A percentile compares a stretch with the other conserved stretches of the same genome.
Evolutionary conservation across 2,329 filamentous ascomycete genomes (phyloP).

Genomic region (Teratosphaeria nubilosa): DNA sequence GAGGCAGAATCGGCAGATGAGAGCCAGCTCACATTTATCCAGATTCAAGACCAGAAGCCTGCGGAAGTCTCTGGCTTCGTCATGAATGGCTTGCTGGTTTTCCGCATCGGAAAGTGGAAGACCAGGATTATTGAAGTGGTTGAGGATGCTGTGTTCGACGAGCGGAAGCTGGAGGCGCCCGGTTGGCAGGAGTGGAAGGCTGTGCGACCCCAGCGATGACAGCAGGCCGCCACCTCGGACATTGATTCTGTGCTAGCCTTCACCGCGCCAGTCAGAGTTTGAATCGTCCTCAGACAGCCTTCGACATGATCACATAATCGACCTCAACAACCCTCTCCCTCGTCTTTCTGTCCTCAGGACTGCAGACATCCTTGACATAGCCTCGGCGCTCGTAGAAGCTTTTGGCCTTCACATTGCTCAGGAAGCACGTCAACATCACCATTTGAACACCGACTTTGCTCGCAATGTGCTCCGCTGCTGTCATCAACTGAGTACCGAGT

Average conservation of each 20-base stretch:
- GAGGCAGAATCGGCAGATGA: constrained; percentile 25
- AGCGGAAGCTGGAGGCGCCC: constrained; percentile 36
- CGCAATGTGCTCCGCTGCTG: constrained; percentile 44
- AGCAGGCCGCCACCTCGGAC: background rate
- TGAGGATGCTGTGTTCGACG: constrained; percentile 43
- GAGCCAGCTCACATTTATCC: constrained; percentile 50
- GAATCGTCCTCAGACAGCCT: constrained; percentile 13
- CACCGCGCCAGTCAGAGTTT: background rate
- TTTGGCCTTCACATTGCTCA: constrained; percentile 47
- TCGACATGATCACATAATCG: constrained; percentile 46
- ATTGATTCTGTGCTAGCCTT: background rate
- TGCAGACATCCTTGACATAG: constrained; percentile 43
- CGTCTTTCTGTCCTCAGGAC: constrained; percentile 39
- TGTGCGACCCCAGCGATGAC: background rate
- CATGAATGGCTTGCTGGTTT: constrained; percentile 44
- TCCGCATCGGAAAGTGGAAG: constrained; percentile 52
- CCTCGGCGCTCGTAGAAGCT: constrained; percentile 54
- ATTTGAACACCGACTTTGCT: constrained; percentile 48
- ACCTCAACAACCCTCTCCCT: constrained; percentile 39
- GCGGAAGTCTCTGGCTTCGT: constrained; percentile 52
- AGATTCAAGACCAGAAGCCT: constrained; percentile 49
- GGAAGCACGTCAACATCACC: constrained; percentile 66
- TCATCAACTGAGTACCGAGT: constrained; percentile 52
- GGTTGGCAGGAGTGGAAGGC: constrained; percentile 38
- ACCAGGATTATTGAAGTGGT: constrained; percentile 48